These are phyloP conservation scores for Suillus spraguei DNA, from an alignment of 768 basidiomycete genomes.

Conservation along the genomic window DNA sequence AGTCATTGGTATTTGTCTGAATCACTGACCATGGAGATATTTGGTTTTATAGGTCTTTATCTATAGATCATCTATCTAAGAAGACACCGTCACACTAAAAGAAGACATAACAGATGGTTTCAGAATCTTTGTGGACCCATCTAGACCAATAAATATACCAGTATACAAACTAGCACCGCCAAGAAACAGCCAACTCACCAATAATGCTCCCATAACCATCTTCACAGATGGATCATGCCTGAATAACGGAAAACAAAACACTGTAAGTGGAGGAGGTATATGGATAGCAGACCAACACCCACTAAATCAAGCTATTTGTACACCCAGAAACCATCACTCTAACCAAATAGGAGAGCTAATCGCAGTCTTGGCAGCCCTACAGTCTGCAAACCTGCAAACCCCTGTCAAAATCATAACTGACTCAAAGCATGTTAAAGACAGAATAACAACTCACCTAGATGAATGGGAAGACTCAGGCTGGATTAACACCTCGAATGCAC, in stretches of 20 bases:
- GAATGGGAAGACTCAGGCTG: slow-evolving; percentile 33
- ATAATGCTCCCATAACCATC: neutral
- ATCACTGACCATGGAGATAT: too few species aligned
- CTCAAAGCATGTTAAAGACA: slow-evolving; percentile 22
- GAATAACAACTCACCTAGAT: slow-evolving; percentile 12
- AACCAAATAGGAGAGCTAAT: slow-evolving; percentile 20
- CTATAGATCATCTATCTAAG: too few species aligned
- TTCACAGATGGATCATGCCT: neutral
- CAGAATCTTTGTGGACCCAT: neutral
- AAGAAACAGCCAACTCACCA: fast-evolving
- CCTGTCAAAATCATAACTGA: slow-evolving; percentile 18
- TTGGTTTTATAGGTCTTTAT: too few species aligned
- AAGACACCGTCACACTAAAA: fast-evolving
- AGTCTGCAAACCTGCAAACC: neutral
- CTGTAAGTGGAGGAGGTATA: neutral
- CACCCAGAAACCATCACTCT: slow-evolving; percentile 3
- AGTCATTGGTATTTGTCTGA: too few species aligned
- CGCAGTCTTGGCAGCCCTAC: neutral
- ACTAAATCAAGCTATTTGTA: neutral
- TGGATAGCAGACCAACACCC: neutral
- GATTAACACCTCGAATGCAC: slow-evolving; percentile 18
- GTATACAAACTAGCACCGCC: neutral
- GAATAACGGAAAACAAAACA: neutral
- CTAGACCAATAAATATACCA: fast-evolving
- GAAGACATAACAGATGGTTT: neutral